Evolutionary conservation across 257 asterid species (phyloP).

Genomic region (Primulina eburnea): DNA sequence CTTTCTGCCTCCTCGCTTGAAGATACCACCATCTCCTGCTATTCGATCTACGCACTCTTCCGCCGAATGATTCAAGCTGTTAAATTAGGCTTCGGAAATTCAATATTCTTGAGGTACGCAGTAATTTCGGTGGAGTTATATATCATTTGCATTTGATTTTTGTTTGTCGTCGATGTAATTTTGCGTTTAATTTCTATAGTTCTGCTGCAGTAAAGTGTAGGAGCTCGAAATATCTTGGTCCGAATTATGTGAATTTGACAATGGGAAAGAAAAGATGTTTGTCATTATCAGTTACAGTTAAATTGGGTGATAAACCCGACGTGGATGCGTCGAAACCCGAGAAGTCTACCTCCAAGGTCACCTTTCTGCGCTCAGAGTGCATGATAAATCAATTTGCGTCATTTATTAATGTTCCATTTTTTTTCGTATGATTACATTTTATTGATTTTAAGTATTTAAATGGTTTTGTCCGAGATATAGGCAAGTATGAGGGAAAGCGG

Average conservation of each 20-base stretch:
- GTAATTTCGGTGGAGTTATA: not conserved
- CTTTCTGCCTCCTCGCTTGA: too few species aligned
- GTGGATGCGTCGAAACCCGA: slow-evolving; percentile 20
- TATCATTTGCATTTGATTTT: not conserved
- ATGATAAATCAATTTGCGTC: not conserved
- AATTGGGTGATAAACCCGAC: slow-evolving; percentile 23
- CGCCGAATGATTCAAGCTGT: slow-evolving; percentile 51
- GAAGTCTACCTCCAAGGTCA: slow-evolving; percentile 33
- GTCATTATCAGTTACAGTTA: slow-evolving; percentile 30
- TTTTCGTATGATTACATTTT: not conserved
- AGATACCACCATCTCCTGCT: not conserved
- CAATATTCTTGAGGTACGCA: slow-evolving; percentile 30
- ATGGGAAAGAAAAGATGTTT: slow-evolving; percentile 52
- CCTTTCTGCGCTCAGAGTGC: not conserved
- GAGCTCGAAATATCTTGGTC: slow-evolving; percentile 25
- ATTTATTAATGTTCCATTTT: not conserved
- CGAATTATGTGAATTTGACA: slow-evolving; percentile 27
- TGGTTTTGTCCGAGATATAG: slow-evolving; percentile 34
- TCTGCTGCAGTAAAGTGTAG: slow-evolving; percentile 41
- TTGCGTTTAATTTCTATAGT: slow-evolving; percentile 30
- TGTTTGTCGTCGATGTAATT: not conserved
- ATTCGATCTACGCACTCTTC: not conserved
- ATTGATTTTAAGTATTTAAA: not conserved
- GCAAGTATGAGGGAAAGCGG: slow-evolving; percentile 27
- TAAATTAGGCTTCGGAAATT: slow-evolving; percentile 41